Percentiles rank a stretch among this genome's conserved stretches.
phyloP scores from a whole-genome alignment of 495 filamentous ascomycete genomes.

The Xylaria venustula region DNA sequence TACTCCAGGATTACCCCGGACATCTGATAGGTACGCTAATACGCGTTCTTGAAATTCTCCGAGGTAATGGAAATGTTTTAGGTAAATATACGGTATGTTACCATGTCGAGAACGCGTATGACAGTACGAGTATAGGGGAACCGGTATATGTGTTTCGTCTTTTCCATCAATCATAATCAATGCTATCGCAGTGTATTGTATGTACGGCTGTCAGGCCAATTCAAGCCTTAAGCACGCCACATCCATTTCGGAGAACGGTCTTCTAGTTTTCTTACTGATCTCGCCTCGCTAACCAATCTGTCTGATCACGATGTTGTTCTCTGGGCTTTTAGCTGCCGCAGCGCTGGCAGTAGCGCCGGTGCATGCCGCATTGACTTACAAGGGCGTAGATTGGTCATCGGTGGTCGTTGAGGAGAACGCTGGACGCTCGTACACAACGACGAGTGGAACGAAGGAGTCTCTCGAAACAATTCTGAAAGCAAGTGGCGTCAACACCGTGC shows the following conservation, averaged over 20 bases:
- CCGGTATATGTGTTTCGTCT: background rate
- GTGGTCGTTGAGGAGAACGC: conserved; percentile 61
- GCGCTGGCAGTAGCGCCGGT: conserved; percentile 20
- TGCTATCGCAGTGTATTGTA: background rate
- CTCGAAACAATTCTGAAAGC: conserved; percentile 63
- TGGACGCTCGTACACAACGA: conserved; percentile 59
- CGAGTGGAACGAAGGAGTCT: conserved; percentile 48
- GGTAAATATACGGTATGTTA: background rate
- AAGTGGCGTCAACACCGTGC: conserved; percentile 67
- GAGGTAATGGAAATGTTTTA: background rate
- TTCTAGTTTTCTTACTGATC: background rate
- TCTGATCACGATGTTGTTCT: conserved; percentile 17
- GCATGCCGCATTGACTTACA: conserved; percentile 55
- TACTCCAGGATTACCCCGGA: background rate
- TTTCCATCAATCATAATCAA: conserved; percentile 14
- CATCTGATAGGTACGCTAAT: conserved; percentile 6
- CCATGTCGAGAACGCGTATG: background rate
- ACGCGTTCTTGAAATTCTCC: background rate
- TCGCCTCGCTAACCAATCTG: background rate
- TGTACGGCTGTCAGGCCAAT: background rate
- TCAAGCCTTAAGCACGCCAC: background rate
- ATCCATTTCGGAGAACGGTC: background rate
- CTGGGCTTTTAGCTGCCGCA: conserved; percentile 16
- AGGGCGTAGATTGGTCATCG: conserved; percentile 74
- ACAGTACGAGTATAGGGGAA: too few relatives aligned